A percentile compares a stretch with the other conserved stretches of the same genome.
Conservation (phyloP, 2,329 filamentous ascomycete genomes). For the Neonectria neomacrospora region DNA sequence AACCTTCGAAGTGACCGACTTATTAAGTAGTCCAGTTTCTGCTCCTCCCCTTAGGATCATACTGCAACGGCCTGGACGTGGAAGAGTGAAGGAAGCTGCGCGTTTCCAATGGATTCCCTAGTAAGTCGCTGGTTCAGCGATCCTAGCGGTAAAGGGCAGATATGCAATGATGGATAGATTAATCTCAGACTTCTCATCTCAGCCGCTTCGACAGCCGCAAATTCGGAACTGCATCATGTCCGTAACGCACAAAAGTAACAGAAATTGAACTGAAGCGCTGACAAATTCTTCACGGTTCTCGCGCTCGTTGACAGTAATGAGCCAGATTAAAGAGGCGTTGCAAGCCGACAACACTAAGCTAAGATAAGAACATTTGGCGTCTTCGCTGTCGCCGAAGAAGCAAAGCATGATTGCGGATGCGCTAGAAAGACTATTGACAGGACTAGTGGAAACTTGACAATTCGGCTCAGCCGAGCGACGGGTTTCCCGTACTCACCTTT, state of each 20-base stretch:
- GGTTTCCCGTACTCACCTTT: not conserved
- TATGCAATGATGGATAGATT: too few relatives aligned
- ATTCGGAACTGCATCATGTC: not conserved
- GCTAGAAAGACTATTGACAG: not conserved
- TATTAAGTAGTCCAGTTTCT: too few relatives aligned
- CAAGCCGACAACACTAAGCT: not conserved
- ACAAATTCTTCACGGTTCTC: not conserved
- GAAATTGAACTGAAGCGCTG: not conserved
- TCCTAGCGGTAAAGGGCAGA: too few relatives aligned
- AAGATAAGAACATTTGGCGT: not conserved
- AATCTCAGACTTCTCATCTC: too few relatives aligned
- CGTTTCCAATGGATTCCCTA: too few relatives aligned
- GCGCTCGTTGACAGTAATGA: not conserved
- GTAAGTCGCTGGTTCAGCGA: too few relatives aligned
- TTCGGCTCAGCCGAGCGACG: not conserved
- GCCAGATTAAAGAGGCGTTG: not conserved
- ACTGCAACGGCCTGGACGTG: too few relatives aligned
- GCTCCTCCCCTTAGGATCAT: too few relatives aligned
- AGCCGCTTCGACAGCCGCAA: not conserved
- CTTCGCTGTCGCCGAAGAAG: not conserved
- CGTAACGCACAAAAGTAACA: not conserved
- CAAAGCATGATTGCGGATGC: not conserved
- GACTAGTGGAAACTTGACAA: not conserved
- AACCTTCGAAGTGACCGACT: too few relatives aligned
- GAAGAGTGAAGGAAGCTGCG: too few relatives aligned